Conservation (phyloP, 2,329 filamentous ascomycete genomes). For the Colletotrichum sp. region DNA sequence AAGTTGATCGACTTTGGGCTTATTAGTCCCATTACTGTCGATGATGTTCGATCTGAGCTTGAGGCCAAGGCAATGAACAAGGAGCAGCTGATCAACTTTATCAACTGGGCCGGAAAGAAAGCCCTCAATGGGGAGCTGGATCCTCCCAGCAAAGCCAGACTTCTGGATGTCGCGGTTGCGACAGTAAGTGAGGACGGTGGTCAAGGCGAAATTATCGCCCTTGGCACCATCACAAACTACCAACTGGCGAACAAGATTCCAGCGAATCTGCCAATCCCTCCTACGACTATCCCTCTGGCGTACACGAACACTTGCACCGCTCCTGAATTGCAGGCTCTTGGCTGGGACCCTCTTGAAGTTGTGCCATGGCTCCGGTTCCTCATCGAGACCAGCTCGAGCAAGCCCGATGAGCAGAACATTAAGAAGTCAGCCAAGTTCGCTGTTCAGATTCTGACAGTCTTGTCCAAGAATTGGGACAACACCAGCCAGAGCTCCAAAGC, state of each 20-base stretch:
- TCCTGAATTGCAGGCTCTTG: constrained; percentile 77
- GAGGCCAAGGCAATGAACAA: constrained; percentile 82
- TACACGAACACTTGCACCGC: constrained; percentile 75
- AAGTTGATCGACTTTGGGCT: constrained; percentile 85
- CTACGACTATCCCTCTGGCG: constrained; percentile 82
- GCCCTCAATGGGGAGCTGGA: constrained; percentile 77
- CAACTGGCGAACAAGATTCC: constrained; percentile 81
- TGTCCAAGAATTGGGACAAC: constrained; percentile 93
- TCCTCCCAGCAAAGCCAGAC: constrained; percentile 64
- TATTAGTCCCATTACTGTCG: constrained; percentile 84
- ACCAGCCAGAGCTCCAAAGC: constrained; percentile 70
- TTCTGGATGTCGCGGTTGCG: constrained; percentile 83
- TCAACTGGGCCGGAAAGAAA: constrained; percentile 82
- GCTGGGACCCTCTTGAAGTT: constrained; percentile 86
- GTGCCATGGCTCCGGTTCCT: constrained; percentile 86
- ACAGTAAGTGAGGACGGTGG: constrained; percentile 65
- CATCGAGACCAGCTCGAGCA: constrained; percentile 68
- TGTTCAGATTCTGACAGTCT: constrained; percentile 74
- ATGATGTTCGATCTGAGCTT: constrained; percentile 84
- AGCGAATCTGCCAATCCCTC: constrained; percentile 79
- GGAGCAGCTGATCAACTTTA: constrained; percentile 79
- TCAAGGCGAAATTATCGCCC: constrained; percentile 74
- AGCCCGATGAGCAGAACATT: constrained; percentile 69
- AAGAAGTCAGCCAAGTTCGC: constrained; percentile 77
- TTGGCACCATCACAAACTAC: constrained; percentile 78